These are phyloP conservation scores for Xerocomellus amylosporus DNA, from an alignment of 768 basidiomycete species.

Conservation along the genomic window DNA sequence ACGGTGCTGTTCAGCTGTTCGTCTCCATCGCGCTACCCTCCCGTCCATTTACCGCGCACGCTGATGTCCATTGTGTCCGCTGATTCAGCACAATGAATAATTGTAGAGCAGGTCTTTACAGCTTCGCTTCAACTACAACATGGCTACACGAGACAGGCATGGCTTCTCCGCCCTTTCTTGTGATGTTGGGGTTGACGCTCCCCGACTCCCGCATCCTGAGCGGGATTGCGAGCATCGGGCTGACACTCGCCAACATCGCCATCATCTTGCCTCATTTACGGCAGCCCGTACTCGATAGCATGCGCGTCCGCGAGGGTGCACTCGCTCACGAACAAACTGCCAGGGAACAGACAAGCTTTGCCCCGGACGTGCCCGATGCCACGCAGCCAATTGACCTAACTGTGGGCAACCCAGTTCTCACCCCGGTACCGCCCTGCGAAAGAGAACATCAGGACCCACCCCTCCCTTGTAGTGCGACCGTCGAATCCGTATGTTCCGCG, in stretches of 20 bases:
- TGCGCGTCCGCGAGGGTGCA: background rate
- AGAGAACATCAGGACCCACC: background rate
- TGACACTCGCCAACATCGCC: slow-evolving; percentile 27
- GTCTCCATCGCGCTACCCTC: background rate
- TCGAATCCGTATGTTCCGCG: background rate
- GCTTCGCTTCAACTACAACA: slow-evolving; percentile 18
- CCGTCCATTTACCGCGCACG: background rate
- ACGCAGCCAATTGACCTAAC: background rate
- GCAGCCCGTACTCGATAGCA: slow-evolving; percentile 18
- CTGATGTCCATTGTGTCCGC: slow-evolving; percentile 2
- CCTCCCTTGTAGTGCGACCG: background rate
- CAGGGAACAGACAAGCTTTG: background rate
- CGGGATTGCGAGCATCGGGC: slow-evolving; percentile 24
- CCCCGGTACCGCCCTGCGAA: background rate
- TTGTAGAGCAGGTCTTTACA: slow-evolving; percentile 29
- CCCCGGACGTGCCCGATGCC: background rate
- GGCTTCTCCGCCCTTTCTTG: slow-evolving; percentile 26
- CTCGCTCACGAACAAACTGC: background rate
- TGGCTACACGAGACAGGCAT: slow-evolving; percentile 22
- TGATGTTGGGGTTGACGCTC: slow-evolving; percentile 23
- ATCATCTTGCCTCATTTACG: slow-evolving; percentile 23
- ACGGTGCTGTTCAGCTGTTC: background rate
- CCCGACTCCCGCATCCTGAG: slow-evolving; percentile 27
- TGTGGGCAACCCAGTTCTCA: background rate
- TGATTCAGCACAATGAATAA: slow-evolving; percentile 19